phyloP scores from a whole-genome alignment of 495 filamentous ascomycete genomes.

The Ramalina peruviana region DNA sequence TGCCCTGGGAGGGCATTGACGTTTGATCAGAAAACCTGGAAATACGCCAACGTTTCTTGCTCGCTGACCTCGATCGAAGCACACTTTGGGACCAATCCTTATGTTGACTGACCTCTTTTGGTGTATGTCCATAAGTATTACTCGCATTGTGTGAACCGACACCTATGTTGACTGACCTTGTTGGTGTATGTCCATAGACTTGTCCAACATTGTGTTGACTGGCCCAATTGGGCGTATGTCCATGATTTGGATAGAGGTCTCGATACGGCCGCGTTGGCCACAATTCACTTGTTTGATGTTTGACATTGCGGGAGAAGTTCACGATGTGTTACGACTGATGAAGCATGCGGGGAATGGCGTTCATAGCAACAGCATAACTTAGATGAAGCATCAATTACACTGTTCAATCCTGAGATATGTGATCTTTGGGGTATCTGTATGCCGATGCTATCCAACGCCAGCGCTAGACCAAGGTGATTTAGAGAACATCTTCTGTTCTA shows the following conservation, averaged over 20 bases:
- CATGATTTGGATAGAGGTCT: slow-evolving; percentile 1
- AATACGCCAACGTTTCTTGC: neutral
- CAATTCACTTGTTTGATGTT: neutral
- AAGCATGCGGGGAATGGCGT: neutral
- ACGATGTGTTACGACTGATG: too few species aligned
- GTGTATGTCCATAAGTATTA: slow-evolving; percentile 12
- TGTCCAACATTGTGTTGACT: slow-evolving; percentile 8
- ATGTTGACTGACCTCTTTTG: slow-evolving; percentile 12
- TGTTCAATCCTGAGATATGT: neutral
- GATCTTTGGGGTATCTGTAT: slow-evolving; percentile 6
- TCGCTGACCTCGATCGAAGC: neutral
- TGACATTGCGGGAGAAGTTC: too few species aligned
- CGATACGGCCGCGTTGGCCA: neutral
- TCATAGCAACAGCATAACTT: neutral
- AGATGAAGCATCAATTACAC: neutral
- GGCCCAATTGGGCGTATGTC: slow-evolving; percentile 9
- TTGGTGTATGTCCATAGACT: slow-evolving; percentile 8
- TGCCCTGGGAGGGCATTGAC: slow-evolving; percentile 41
- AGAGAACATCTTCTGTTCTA: slow-evolving; percentile 10
- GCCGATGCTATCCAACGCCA: slow-evolving; percentile 24
- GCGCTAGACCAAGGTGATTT: slow-evolving; percentile 32
- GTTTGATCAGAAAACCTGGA: too few species aligned
- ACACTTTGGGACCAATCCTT: slow-evolving; percentile 2
- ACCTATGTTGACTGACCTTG: slow-evolving; percentile 8
- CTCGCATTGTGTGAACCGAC: neutral